Evolutionary conservation across 176 grass and related monocot species (phyloP), one percentile per base, ranked within the genome.

Genomic region (Typha latifolia): DNA sequence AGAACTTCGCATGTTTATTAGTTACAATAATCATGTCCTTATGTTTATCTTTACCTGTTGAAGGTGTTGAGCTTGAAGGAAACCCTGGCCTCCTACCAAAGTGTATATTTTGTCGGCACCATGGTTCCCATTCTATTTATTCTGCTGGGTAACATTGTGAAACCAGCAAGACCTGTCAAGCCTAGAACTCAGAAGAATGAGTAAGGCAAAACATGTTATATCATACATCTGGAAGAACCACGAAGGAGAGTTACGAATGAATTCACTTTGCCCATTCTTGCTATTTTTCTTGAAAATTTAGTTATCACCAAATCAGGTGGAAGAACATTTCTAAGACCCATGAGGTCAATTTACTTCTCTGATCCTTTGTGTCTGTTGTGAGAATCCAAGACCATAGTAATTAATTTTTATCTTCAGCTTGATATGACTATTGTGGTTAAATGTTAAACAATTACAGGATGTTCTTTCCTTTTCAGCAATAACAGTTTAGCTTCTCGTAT

Each of bases 61-160:
- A 66, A 99, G 94, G 89, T 99, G 71, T 70, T 99, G 74, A 99
- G 89, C 85, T 81, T 93, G 61, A 74, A 87, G 63, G 94, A 99
- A 83, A 99, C 94, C 12, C 72, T 99, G 32, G 94, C 84, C 20
- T 82, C 94, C 12, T 99, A 87, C 83, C 76, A 69, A 75, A 93
- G 89, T 34, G 86, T 99, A 49, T 77, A 90, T 56, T 99, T 90
- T 74, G 86, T 93, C 1, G 94, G 94, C 70, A 93, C 94, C 11
- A 69, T 93, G 64, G 61, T 90, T 81, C 94, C 94, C 59, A 69
- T 93, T 27, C 67, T 90, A 50, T 73, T 80, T 32, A 21, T 90
- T 51, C 52, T 93, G 23, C 83, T 93, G 51, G 81, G 94, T 13
- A 82, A 90, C 50, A 73, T 90, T 64, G 79, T 99, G 68, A 99